Evolutionary conservation across 1,139 yeast species (phyloP).

Genomic region (Pichia sp.): DNA sequence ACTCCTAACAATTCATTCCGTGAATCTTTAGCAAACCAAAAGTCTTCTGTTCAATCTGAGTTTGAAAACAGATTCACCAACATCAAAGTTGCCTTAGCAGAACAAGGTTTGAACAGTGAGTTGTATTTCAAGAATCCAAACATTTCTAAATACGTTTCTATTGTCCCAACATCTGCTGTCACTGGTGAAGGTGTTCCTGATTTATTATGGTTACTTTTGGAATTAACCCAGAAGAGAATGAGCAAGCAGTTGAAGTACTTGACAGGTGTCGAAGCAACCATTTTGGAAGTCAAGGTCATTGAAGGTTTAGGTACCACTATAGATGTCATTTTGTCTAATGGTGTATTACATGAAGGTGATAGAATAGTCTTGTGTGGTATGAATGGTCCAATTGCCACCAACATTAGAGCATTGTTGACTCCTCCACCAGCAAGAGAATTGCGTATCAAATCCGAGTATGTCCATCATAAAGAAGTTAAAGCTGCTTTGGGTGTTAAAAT

Average conservation of each 20-base stretch:
- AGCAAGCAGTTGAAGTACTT: slow-evolving; percentile 96
- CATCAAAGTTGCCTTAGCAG: slow-evolving; percentile 88
- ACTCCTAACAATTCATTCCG: slow-evolving; percentile 93
- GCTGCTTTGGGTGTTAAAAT: slow-evolving; percentile 99
- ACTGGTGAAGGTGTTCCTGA: slow-evolving; percentile 99
- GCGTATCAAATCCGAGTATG: slow-evolving; percentile 90
- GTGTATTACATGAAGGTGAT: slow-evolving; percentile 91
- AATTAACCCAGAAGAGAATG: slow-evolving; percentile 97
- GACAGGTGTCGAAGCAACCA: slow-evolving; percentile 89
- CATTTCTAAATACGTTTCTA: slow-evolving; percentile 86
- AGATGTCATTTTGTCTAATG: slow-evolving; percentile 94
- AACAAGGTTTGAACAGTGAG: slow-evolving; percentile 97
- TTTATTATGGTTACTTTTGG: slow-evolving; percentile 90
- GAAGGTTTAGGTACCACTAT: slow-evolving; percentile 99
- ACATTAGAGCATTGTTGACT: slow-evolving; percentile 89
- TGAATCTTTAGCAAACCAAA: slow-evolving; percentile 81
- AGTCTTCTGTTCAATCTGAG: slow-evolving; percentile 82
- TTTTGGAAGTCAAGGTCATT: slow-evolving; percentile 95
- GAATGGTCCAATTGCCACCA: slow-evolving; percentile 98
- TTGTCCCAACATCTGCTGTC: slow-evolving; percentile 97
- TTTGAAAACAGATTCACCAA: slow-evolving; percentile 82
- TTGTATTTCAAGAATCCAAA: slow-evolving; percentile 92
- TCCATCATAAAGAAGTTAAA: slow-evolving; percentile 95
- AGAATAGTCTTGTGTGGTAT: slow-evolving; percentile 93
- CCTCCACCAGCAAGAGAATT: slow-evolving; percentile 97